phyloP scores from a whole-genome alignment of 345 rosid species.

The Corchorus capsularis region DNA sequence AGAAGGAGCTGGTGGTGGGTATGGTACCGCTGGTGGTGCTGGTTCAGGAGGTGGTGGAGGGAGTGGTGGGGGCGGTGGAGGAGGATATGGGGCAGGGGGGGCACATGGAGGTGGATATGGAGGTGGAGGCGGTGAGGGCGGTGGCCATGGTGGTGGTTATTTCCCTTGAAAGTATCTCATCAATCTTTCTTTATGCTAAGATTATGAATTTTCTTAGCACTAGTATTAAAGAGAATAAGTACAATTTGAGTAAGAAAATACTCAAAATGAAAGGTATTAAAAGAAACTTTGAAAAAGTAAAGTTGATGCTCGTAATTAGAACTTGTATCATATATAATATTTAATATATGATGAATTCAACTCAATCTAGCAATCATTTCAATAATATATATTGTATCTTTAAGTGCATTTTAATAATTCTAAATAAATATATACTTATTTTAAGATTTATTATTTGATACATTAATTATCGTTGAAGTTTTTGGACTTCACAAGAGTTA shows the following conservation, averaged over 20 bases:
- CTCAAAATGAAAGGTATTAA: background rate
- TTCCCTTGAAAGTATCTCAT: constrained; percentile 13
- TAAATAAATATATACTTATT: too few relatives aligned
- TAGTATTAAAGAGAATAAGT: constrained; percentile 26
- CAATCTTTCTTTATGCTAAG: background rate
- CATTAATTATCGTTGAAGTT: too few relatives aligned
- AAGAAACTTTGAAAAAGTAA: background rate
- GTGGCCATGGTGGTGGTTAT: background rate
- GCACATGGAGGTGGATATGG: constrained; percentile 22
- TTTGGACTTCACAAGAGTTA: too few relatives aligned
- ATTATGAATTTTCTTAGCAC: background rate
- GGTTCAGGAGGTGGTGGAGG: constrained; percentile 17
- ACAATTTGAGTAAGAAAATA: constrained; percentile 8
- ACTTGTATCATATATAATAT: background rate
- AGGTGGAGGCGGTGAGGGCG: background rate
- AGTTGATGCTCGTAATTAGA: background rate
- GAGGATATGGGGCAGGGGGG: constrained; percentile 16
- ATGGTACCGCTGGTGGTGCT: constrained; percentile 7
- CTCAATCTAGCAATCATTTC: too few relatives aligned
- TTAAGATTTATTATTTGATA: too few relatives aligned
- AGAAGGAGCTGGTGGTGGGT: constrained; percentile 18
- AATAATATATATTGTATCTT: too few relatives aligned
- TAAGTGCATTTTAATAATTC: too few relatives aligned
- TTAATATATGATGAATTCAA: background rate
- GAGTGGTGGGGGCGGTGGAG: constrained; percentile 18